Evolutionary conservation across 345 rosid genomes (phyloP).

Genomic region (Murraya paniculata): DNA sequence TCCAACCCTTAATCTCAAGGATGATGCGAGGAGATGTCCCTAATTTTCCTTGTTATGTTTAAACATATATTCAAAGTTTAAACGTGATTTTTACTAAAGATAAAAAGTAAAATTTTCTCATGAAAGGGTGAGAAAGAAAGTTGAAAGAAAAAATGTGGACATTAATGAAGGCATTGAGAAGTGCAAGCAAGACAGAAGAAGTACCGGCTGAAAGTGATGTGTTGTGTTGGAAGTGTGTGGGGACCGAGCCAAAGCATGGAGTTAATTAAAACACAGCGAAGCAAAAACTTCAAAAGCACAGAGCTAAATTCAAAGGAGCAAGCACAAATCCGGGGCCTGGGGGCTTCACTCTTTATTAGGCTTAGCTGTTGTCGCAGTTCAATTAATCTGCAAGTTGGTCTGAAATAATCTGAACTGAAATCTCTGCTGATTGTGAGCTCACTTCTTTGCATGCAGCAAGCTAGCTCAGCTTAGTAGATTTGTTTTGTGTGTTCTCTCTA

Average conservation of each 20-base stretch:
- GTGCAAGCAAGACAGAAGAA: not conserved
- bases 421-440: not conserved
- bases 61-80: not conserved
- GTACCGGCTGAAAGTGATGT: slow-evolving; percentile 9
- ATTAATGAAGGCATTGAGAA: not conserved
- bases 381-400: slow-evolving; percentile 11
- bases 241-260: slow-evolving; percentile 15
- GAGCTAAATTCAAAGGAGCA: not conserved
- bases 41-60: not conserved
- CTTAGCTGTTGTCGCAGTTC: slow-evolving; percentile 16
- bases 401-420: not conserved
- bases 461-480: not conserved
- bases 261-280: not conserved
- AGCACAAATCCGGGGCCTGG: too few relatives aligned
- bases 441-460: not conserved
- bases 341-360: not conserved
- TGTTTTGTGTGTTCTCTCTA: not conserved
- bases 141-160: too few relatives aligned
- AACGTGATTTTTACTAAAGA: not conserved
- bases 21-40: too few relatives aligned
- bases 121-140: not conserved
- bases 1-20: too few relatives aligned
- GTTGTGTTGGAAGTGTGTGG: not conserved
- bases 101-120: not conserved
- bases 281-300: not conserved